phyloP scores from a whole-genome alignment of 345 rosid genomes.

The Citrus reticulata region DNA sequence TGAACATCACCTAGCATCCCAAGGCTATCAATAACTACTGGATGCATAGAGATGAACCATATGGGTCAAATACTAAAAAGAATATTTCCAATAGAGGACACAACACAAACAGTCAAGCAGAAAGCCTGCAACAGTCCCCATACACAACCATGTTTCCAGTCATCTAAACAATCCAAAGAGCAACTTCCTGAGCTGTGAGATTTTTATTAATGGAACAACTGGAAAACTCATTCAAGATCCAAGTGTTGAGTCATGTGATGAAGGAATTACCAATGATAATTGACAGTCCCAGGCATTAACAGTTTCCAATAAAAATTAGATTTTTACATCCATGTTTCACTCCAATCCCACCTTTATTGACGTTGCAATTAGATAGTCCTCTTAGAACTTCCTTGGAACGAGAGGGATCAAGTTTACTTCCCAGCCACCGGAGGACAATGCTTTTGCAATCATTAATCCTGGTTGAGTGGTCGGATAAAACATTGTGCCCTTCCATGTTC shows the following conservation, averaged over 20 bases:
- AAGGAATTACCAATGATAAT: not conserved
- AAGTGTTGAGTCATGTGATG: not conserved
- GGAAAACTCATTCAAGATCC: not conserved
- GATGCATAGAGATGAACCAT: not conserved
- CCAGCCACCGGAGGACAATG: constrained; percentile 80
- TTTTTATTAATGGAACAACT: not conserved
- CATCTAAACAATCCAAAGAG: not conserved
- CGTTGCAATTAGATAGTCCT: constrained; percentile 80
- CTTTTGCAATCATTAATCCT: constrained; percentile 68
- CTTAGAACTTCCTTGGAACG: constrained; percentile 74
- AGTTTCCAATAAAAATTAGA: not conserved
- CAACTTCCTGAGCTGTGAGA: not conserved
- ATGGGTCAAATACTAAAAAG: not conserved
- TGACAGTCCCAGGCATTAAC: not conserved
- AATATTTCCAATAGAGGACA: not conserved
- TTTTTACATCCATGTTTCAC: not conserved
- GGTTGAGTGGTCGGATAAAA: constrained; percentile 50
- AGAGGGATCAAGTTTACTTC: constrained; percentile 63
- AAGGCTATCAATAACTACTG: not conserved
- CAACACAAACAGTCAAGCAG: not conserved
- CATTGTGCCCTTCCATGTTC: constrained; percentile 25
- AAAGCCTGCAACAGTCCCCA: not conserved
- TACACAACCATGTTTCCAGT: not conserved
- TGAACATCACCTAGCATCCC: not conserved
- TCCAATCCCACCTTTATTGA: constrained; percentile 63